A percentile compares a stretch with the other conserved stretches of the same genome.
Evolutionary conservation across 345 rosid genomes (phyloP).

Genomic region (Gossypium bickii): DNA sequence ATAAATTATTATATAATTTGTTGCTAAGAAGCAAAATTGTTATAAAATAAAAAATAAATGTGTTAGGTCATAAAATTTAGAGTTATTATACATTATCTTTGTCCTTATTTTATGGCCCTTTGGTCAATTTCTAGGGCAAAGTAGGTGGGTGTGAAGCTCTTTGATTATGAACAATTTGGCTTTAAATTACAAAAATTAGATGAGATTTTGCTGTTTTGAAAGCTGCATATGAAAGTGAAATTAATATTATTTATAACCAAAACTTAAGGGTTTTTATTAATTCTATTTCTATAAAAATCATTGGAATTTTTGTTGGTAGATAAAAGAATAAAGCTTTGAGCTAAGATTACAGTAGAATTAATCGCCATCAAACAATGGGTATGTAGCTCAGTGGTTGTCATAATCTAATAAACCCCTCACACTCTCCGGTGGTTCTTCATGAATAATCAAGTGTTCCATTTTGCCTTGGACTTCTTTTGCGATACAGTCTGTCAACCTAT

Average conservation of each 20-base stretch:
- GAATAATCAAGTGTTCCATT: too few relatives aligned
- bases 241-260: not conserved
- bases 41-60: not conserved
- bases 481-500: too few relatives aligned
- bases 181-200: constrained; percentile 20
- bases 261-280: too few relatives aligned
- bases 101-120: constrained; percentile 13
- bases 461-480: too few relatives aligned
- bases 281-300: too few relatives aligned
- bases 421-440: too few relatives aligned
- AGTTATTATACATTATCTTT: constrained; percentile 27
- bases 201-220: constrained; percentile 2
- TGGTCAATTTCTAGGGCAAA: constrained; percentile 14
- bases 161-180: constrained; percentile 25
- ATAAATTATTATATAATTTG: not conserved
- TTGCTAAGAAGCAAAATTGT: not conserved
- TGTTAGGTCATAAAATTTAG: constrained; percentile 12
- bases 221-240: not conserved
- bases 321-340: too few relatives aligned
- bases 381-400: too few relatives aligned
- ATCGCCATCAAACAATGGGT: too few relatives aligned
- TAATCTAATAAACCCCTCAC: too few relatives aligned
- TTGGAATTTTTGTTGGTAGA: too few relatives aligned
- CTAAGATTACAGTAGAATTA: too few relatives aligned
- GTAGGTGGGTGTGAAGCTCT: constrained; percentile 27